Evolutionary conservation across 495 filamentous ascomycete species (phyloP).

Genomic region (Cairneyella variabilis): DNA sequence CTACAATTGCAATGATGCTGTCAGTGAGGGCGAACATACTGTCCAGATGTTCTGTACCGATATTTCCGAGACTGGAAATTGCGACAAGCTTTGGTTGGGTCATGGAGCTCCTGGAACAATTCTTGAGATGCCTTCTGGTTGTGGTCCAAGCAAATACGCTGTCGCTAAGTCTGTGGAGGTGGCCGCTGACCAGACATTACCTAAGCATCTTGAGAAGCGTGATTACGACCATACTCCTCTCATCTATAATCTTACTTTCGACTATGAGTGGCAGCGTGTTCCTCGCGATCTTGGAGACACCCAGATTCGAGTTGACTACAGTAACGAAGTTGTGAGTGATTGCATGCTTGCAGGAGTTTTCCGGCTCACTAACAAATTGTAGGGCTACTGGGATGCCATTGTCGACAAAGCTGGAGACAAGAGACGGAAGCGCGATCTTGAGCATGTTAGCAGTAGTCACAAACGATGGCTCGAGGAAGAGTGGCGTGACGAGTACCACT

Average conservation of each 20-base stretch:
- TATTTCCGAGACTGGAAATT: background rate
- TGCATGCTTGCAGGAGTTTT: no score
- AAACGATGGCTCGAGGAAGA: slow-evolving; percentile 32
- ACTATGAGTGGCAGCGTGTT: slow-evolving; percentile 32
- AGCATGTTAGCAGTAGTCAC: slow-evolving; percentile 23
- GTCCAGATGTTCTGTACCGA: background rate
- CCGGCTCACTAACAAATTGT: no score
- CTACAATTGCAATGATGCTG: background rate
- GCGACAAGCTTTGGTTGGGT: background rate
- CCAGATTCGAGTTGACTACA: slow-evolving; percentile 34
- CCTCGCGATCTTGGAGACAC: slow-evolving; percentile 31
- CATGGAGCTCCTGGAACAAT: background rate
- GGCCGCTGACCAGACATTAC: slow-evolving; percentile 18
- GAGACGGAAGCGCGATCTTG: background rate
- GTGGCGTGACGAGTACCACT: slow-evolving; percentile 30
- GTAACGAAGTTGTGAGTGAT: slow-evolving; percentile 29
- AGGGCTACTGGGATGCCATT: slow-evolving; percentile 40
- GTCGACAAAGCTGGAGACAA: slow-evolving; percentile 6
- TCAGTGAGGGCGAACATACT: background rate
- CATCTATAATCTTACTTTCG: slow-evolving; percentile 33
- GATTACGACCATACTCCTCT: background rate
- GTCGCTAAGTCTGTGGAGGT: slow-evolving; percentile 28
- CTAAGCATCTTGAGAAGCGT: slow-evolving; percentile 15
- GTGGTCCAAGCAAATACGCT: slow-evolving; percentile 37
- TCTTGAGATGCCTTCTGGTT: slow-evolving; percentile 28